A percentile compares a stretch with the other conserved stretches of the same genome.
These are phyloP conservation scores for Pogostemon cablin DNA, from an alignment of 257 asterid genomes.

Conservation along the genomic window DNA sequence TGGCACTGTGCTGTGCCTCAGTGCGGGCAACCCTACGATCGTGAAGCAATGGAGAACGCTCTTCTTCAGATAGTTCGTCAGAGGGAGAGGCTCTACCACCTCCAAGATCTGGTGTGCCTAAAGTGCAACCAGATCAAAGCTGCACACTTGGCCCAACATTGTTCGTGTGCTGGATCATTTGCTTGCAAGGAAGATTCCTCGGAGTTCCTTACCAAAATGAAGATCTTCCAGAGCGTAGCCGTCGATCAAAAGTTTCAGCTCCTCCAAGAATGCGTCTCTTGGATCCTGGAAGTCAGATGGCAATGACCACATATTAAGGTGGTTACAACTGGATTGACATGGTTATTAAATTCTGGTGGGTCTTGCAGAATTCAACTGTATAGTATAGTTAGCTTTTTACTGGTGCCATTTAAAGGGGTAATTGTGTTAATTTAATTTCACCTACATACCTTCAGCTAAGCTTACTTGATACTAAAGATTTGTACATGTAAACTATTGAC, in stretches of 20 bases:
- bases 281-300: constrained; percentile 65
- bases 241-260: constrained; percentile 73
- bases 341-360: background rate
- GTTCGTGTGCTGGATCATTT: constrained; percentile 86
- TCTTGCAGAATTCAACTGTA: background rate
- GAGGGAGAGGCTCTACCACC: constrained; percentile 85
- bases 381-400: background rate
- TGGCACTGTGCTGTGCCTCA: constrained; percentile 82
- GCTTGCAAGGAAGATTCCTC: constrained; percentile 69
- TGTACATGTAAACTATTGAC: background rate
- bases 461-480: background rate
- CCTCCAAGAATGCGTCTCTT: constrained; percentile 72
- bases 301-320: background rate
- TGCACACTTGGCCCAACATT: constrained; percentile 80
- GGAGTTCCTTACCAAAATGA: constrained; percentile 71
- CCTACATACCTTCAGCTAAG: background rate
- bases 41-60: constrained; percentile 77
- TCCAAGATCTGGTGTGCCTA: constrained; percentile 88
- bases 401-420: background rate
- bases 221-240: constrained; percentile 61
- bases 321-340: background rate
- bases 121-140: constrained; percentile 90
- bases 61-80: constrained; percentile 84
- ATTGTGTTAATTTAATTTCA: background rate
- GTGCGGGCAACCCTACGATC: constrained; percentile 89